Evolutionary conservation across 1,284 basidiomycete species (phyloP).

Genomic region (Ustilago tritici): DNA sequence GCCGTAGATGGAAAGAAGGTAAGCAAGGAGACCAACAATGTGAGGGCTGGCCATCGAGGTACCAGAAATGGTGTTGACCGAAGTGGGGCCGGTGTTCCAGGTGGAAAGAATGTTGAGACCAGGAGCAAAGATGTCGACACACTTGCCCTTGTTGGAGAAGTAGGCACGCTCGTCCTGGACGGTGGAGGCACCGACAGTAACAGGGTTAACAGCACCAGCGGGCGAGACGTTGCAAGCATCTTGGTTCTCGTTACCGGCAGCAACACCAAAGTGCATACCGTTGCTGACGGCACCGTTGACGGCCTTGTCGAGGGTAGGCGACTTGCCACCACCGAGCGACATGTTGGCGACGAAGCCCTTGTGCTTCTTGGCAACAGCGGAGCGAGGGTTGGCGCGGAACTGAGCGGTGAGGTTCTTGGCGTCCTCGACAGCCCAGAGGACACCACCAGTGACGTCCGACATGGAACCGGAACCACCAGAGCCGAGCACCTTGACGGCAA

Average conservation of each 20-base stretch:
- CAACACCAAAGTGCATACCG: constrained; percentile 85
- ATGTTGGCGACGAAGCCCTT: constrained; percentile 98
- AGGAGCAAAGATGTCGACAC: constrained; percentile 86
- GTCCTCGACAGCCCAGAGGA: constrained; percentile 79
- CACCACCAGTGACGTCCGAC: constrained; percentile 84
- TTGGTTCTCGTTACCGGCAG: constrained; percentile 80
- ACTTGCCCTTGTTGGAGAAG: constrained; percentile 76
- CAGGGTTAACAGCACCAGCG: constrained; percentile 75
- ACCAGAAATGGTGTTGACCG: constrained; percentile 78
- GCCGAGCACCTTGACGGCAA: constrained; percentile 97
- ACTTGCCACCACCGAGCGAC: constrained; percentile 96
- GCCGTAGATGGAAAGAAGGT: constrained; percentile 76
- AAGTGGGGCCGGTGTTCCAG: constrained; percentile 71
- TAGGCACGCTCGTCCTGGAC: constrained; percentile 82
- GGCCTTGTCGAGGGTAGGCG: constrained; percentile 83
- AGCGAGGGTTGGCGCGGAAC: constrained; percentile 75
- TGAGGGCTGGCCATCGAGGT: constrained; percentile 77
- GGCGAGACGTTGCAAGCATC: constrained; percentile 86
- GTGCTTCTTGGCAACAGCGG: constrained; percentile 78
- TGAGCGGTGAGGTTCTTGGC: constrained; percentile 76
- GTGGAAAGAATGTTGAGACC: constrained; percentile 78
- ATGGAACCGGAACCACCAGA: constrained; percentile 92
- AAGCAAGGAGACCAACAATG: constrained; percentile 70
- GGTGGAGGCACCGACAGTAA: constrained; percentile 78
- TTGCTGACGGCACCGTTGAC: constrained; percentile 85